phyloP scores from a whole-genome alignment of 1,284 basidiomycete species.

The Wolfiporia cocos region DNA sequence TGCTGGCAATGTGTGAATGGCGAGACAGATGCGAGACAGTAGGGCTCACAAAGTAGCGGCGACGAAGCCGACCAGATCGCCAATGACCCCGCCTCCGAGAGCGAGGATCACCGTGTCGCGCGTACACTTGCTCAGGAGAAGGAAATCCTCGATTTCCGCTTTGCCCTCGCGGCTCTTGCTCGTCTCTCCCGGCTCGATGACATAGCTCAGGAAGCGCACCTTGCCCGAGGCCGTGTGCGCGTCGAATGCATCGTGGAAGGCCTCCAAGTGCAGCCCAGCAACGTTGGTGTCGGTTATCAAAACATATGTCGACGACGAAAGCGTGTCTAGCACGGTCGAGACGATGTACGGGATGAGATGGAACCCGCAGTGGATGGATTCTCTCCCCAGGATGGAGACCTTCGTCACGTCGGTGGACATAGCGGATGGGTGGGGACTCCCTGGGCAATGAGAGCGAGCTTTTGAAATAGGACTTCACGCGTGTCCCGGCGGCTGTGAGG shows the following conservation, averaged over 20 bases:
- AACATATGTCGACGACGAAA: conserved; percentile 87
- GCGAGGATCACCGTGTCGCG: conserved; percentile 93
- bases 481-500: background rate
- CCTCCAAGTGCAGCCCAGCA: conserved; percentile 68
- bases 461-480: background rate
- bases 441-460: background rate
- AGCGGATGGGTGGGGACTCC: conserved; percentile 4
- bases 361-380: conserved; percentile 90
- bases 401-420: conserved; percentile 44
- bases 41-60: conserved; percentile 91
- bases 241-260: conserved; percentile 68
- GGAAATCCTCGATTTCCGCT: conserved; percentile 91
- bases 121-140: conserved; percentile 85
- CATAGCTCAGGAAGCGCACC: conserved; percentile 73
- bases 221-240: conserved; percentile 29
- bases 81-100: conserved; percentile 95
- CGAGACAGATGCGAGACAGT: background rate
- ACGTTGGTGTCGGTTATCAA: conserved; percentile 92
- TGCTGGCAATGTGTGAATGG: conserved; percentile 35
- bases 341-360: conserved; percentile 87
- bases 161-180: conserved; percentile 92
- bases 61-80: conserved; percentile 94
- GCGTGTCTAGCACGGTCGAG: conserved; percentile 65
- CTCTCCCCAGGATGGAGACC: conserved; percentile 83
- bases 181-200: conserved; percentile 88